phyloP scores from a whole-genome alignment of 345 rosid genomes.

The Moricandia moricandioides region DNA sequence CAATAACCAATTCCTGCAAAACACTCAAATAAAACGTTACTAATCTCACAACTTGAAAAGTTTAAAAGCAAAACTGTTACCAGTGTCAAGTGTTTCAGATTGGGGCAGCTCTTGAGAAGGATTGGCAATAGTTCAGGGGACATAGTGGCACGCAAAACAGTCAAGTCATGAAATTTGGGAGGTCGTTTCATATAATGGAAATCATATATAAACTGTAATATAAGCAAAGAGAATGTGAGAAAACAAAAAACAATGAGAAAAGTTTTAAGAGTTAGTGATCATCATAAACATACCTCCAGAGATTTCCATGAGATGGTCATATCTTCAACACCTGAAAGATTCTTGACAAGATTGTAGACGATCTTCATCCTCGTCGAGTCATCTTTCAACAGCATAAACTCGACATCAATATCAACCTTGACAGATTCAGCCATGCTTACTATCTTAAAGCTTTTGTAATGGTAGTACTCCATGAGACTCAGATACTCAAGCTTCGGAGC shows the following conservation, averaged over 20 bases:
- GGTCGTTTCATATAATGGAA: background rate
- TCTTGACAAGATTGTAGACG: background rate
- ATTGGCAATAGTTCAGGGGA: background rate
- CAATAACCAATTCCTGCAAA: background rate
- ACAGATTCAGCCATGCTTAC: background rate
- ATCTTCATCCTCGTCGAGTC: background rate
- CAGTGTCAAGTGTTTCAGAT: background rate
- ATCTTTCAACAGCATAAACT: background rate
- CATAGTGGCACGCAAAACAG: slow-evolving; percentile 3
- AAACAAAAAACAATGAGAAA: background rate
- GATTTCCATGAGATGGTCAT: background rate
- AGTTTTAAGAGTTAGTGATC: background rate
- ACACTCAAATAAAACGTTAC: too few species aligned
- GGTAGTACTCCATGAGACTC: background rate
- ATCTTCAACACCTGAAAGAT: background rate
- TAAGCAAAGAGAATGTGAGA: background rate
- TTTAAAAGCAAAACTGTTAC: background rate
- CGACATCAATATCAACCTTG: background rate
- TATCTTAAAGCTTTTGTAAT: background rate
- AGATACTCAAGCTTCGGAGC: background rate
- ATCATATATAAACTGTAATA: background rate
- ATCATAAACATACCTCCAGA: background rate
- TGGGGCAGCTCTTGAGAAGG: background rate
- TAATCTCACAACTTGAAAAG: background rate
- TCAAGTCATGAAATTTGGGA: slow-evolving; percentile 1